Evolutionary conservation across 352 stramenopile species (phyloP).

Genomic region (Phytophthora quininea): DNA sequence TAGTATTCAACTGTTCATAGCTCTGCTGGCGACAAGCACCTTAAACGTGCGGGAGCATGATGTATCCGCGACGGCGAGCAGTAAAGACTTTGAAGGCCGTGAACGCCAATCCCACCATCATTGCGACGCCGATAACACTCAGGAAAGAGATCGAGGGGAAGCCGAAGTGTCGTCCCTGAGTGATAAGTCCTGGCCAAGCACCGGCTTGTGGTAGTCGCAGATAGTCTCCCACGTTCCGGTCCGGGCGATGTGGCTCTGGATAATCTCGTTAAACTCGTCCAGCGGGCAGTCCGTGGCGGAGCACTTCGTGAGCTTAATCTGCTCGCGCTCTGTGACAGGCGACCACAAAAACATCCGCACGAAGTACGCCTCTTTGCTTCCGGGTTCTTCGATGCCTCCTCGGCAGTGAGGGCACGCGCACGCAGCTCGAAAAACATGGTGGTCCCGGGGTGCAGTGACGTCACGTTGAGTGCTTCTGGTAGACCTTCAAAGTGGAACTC

Average conservation of each 20-base stretch:
- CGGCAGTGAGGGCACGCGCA: conserved; percentile 22
- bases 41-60: conserved; percentile 39
- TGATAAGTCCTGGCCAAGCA: conserved; percentile 20
- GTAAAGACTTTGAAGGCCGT: conserved; percentile 59
- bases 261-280: conserved; percentile 78
- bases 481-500: conserved; percentile 76
- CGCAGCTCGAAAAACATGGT: conserved; percentile 88
- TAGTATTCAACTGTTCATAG: conserved; percentile 7
- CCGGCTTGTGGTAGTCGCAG: conserved; percentile 65
- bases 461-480: conserved; percentile 67
- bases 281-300: conserved; percentile 73
- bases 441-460: conserved; percentile 69
- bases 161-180: conserved; percentile 12
- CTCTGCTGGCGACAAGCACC: conserved; percentile 6
- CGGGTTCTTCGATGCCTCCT: conserved; percentile 24
- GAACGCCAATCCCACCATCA: conserved; percentile 54
- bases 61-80: conserved; percentile 59
- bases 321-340: conserved; percentile 64
- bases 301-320: conserved; percentile 81
- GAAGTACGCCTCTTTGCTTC: conserved; percentile 55
- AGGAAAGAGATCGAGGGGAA: conserved; percentile 39
- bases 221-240: conserved; percentile 87
- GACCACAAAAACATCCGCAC: conserved; percentile 83
- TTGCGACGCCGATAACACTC: conserved; percentile 48
- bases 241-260: conserved; percentile 60